Evolutionary conservation across 2,329 filamentous ascomycete species (phyloP).

Genomic region (Sclerotinia spermophila): DNA sequence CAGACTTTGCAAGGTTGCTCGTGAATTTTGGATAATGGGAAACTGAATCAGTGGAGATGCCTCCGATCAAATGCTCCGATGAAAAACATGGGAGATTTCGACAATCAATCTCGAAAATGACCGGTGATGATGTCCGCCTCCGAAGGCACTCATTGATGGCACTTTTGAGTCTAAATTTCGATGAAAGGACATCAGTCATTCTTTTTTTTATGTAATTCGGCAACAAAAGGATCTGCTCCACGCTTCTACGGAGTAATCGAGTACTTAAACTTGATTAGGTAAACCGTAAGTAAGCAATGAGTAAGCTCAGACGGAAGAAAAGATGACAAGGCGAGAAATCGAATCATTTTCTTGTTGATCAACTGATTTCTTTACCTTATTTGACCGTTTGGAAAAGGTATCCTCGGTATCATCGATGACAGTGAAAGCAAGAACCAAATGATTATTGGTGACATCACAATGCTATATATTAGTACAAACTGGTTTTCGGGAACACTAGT

Average conservation of each 20-base stretch:
- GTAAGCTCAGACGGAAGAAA: neutral
- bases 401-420: neutral
- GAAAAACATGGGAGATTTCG: neutral
- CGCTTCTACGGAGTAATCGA: too few species aligned
- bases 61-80: conserved; percentile 5
- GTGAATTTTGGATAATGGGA: neutral
- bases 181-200: neutral
- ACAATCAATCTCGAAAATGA: neutral
- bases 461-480: neutral
- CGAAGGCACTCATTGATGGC: neutral
- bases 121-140: conserved; percentile 3
- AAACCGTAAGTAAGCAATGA: too few species aligned
- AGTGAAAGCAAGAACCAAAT: neutral
- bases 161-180: neutral
- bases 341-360: neutral
- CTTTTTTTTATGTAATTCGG: neutral
- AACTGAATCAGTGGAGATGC: neutral
- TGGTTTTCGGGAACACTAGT: neutral
- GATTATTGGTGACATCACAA: neutral
- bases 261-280: too few species aligned
- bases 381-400: neutral
- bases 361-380: neutral
- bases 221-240: neutral
- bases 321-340: neutral
- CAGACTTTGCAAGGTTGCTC: neutral